Conservation (phyloP, 208 protist genomes). For the Leishmania tarentolae region DNA sequence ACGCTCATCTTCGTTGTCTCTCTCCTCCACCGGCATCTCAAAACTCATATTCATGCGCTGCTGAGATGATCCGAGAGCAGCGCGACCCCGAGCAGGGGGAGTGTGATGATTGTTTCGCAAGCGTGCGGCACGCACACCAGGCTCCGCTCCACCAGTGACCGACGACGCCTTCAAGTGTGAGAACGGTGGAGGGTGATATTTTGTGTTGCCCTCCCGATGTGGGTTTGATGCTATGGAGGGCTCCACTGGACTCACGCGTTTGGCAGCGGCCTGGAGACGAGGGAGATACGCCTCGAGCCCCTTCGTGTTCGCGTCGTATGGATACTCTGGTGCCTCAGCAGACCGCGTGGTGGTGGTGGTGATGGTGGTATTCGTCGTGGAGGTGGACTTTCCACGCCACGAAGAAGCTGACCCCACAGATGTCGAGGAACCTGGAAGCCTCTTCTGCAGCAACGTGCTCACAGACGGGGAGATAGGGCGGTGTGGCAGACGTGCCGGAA, state of each 20-base stretch:
- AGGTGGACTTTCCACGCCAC: not conserved
- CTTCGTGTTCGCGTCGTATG: not conserved
- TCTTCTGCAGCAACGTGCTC: not conserved
- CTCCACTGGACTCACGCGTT: not conserved
- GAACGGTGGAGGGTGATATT: not conserved
- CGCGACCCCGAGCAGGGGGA: not conserved
- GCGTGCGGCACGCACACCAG: not conserved
- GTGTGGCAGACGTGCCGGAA: not conserved
- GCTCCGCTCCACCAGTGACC: not conserved
- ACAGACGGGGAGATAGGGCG: not conserved
- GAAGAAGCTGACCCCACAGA: not conserved
- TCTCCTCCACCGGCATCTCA: not conserved
- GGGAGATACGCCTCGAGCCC: not conserved
- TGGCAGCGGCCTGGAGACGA: slow-evolving; percentile 7
- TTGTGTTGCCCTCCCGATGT: not conserved
- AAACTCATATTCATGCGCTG: not conserved
- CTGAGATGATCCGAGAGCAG: not conserved
- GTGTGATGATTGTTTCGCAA: not conserved
- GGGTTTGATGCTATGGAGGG: not conserved
- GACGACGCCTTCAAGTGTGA: not conserved
- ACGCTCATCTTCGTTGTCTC: not conserved
- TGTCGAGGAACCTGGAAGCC: not conserved
- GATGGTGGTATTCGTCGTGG: not conserved
- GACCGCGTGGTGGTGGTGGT: not conserved
- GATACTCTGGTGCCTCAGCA: not conserved